phyloP scores from a whole-genome alignment of 768 basidiomycete species.

The Pleurotus tuoliensis region DNA sequence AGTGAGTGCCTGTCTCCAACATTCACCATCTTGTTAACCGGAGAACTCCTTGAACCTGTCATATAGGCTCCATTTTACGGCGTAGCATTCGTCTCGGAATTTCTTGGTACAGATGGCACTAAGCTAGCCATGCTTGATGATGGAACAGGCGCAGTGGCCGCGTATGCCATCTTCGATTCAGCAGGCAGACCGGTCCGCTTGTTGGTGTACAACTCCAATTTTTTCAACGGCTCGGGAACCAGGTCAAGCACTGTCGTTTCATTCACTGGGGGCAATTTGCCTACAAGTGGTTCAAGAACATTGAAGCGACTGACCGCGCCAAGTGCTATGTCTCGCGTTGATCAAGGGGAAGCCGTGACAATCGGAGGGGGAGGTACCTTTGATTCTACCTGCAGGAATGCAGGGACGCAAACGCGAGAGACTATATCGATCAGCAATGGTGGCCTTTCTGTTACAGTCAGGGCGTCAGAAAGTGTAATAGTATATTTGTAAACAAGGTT shows the following conservation, averaged over 20 bases:
- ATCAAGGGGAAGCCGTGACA: constrained; percentile 26
- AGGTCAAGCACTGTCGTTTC: constrained; percentile 22
- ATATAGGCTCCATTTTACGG: constrained; percentile 31
- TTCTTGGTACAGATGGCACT: constrained; percentile 27
- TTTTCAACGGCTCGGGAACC: constrained; percentile 29
- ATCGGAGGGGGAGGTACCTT: constrained; percentile 30
- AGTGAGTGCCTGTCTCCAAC: background rate
- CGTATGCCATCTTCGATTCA: constrained; percentile 26
- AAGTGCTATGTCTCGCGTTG: constrained; percentile 25
- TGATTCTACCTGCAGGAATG: constrained; percentile 18
- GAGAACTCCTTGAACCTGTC: background rate
- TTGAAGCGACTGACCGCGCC: constrained; percentile 31
- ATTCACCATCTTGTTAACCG: background rate
- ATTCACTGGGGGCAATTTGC: constrained; percentile 22
- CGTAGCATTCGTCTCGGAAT: constrained; percentile 32
- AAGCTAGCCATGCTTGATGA: constrained; percentile 31
- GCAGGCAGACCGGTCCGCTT: constrained; percentile 21
- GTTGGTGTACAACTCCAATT: constrained; percentile 31
- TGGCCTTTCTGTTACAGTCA: constrained; percentile 22
- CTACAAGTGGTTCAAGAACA: constrained; percentile 14
- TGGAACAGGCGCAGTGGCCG: constrained; percentile 23
- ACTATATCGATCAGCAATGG: constrained; percentile 18
- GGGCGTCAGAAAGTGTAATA: constrained; percentile 34
- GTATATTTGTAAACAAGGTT: constrained; percentile 18
- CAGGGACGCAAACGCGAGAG: constrained; percentile 24